phyloP scores from a whole-genome alignment of 176 grass and related monocot species.

The Eleusine indica region DNA sequence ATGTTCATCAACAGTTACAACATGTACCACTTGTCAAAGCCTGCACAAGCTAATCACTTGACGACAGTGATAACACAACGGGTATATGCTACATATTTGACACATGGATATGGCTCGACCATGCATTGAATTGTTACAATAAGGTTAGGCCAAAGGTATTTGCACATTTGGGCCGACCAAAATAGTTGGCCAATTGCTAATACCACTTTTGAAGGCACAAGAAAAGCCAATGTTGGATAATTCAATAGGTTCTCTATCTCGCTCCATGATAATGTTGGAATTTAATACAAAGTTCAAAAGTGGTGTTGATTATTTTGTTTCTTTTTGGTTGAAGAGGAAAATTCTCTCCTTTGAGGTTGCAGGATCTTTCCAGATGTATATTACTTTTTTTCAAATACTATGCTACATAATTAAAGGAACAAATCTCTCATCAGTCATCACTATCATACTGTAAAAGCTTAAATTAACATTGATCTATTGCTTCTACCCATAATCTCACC shows the following conservation, averaged over 20 bases:
- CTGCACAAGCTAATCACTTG: background rate
- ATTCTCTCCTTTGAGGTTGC: background rate
- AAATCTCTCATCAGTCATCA: background rate
- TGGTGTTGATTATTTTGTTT: background rate
- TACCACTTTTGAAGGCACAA: conserved; percentile 27
- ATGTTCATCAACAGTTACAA: no score
- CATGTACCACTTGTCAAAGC: background rate
- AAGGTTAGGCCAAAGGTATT: no score
- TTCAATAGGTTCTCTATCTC: background rate
- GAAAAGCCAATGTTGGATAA: background rate
- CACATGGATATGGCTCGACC: background rate
- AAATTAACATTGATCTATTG: background rate
- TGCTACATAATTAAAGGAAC: background rate
- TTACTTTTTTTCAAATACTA: background rate
- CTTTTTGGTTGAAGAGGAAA: conserved; percentile 15
- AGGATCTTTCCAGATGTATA: conserved; percentile 5
- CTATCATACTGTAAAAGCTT: background rate
- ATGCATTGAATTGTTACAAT: no score
- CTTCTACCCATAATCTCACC: background rate
- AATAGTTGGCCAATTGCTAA: conserved; percentile 11
- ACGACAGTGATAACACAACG: background rate
- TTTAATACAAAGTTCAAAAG: conserved; percentile 15
- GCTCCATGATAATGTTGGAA: background rate
- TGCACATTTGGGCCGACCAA: conserved; percentile 30
- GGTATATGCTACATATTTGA: background rate